Evolutionary conservation across 208 protist species (phyloP).

Genomic region (Borovskyia barvae): DNA sequence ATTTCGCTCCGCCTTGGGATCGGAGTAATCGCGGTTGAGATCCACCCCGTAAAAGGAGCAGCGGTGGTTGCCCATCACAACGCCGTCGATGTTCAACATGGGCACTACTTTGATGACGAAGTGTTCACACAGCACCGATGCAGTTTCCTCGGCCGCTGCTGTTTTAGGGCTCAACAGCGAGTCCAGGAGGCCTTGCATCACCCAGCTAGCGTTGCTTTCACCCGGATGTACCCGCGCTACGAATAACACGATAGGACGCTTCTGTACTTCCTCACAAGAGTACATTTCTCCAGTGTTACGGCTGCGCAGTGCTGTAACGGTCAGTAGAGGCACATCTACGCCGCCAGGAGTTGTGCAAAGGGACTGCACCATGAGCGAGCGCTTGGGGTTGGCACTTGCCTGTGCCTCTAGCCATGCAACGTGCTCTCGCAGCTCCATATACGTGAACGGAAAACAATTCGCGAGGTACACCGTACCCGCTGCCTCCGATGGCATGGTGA

Average conservation of each 20-base stretch:
- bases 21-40: constrained; percentile 94
- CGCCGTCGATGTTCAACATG: constrained; percentile 98
- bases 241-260: constrained; percentile 81
- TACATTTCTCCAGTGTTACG: constrained; percentile 15
- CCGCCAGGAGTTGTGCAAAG: constrained; percentile 89
- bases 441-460: constrained; percentile 97
- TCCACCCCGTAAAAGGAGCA: constrained; percentile 93
- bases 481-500: constrained; percentile 70
- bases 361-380: constrained; percentile 28
- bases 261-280: constrained; percentile 42
- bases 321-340: constrained; percentile 90
- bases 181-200: constrained; percentile 96
- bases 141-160: constrained; percentile 2
- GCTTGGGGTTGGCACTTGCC: neutral
- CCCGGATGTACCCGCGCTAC: constrained; percentile 97
- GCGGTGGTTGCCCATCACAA: constrained; percentile 97
- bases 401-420: constrained; percentile 40
- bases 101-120: constrained; percentile 96
- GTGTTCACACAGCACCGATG: constrained; percentile 44
- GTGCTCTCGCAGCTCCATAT: constrained; percentile 81
- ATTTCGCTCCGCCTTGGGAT: constrained; percentile 61
- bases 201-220: constrained; percentile 95
- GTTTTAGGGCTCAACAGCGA: constrained; percentile 46
- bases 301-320: constrained; percentile 67
- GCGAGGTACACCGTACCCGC: constrained; percentile 89